Evolutionary conservation across 2,329 filamentous ascomycete genomes (phyloP).

Genomic region (Pestalotiopsis sp.): DNA sequence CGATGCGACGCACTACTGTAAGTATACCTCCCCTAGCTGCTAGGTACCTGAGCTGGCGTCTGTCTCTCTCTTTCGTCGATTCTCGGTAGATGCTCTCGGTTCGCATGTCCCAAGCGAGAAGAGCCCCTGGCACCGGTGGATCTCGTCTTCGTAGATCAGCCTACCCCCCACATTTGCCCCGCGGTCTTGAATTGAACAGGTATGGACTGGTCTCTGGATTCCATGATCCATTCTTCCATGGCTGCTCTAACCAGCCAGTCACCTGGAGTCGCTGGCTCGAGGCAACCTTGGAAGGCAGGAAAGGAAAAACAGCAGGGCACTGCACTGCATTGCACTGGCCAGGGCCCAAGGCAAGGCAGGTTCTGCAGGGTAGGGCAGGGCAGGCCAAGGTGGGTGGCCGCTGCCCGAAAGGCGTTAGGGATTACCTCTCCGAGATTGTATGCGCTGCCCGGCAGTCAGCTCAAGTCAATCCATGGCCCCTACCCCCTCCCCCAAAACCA

Average conservation of each 20-base stretch:
- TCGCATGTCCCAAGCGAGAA: neutral
- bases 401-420: neutral
- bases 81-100: conserved; percentile 8
- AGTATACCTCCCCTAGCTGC: too few species aligned
- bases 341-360: neutral
- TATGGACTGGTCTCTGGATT: neutral
- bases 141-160: neutral
- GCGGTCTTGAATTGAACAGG: neutral
- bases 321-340: neutral
- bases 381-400: neutral
- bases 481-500: neutral
- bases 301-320: too few species aligned
- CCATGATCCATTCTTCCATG: too few species aligned
- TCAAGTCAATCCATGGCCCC: neutral
- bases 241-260: too few species aligned
- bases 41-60: neutral
- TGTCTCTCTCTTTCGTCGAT: neutral
- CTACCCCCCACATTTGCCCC: conserved; percentile 5
- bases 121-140: neutral
- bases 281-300: too few species aligned
- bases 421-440: neutral
- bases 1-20: too few species aligned
- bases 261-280: too few species aligned
- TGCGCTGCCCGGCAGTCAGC: neutral
- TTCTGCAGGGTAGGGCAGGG: too few species aligned